phyloP scores from a whole-genome alignment of 1,284 basidiomycete species.

The Papiliotrema terrestris region DNA sequence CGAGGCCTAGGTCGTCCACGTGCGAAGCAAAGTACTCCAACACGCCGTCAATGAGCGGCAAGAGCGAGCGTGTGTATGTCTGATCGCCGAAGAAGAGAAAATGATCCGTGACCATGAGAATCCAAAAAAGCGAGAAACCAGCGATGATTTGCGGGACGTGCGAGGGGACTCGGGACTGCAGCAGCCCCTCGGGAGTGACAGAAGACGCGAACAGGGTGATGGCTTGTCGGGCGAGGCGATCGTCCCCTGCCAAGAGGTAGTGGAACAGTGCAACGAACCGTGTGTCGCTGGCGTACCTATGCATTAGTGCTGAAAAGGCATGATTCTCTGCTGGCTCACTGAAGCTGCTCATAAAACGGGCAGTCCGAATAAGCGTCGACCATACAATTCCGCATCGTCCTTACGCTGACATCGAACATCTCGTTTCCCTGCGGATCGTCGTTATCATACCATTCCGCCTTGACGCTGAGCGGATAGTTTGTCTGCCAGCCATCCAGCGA shows the following conservation, averaged over 20 bases:
- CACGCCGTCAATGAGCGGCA: constrained; percentile 26
- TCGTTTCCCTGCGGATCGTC: constrained; percentile 11
- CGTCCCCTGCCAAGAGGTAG: constrained; percentile 29
- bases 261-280: constrained; percentile 30
- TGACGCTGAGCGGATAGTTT: constrained; percentile 27
- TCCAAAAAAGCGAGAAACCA: constrained; percentile 30
- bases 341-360: constrained; percentile 34
- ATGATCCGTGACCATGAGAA: constrained; percentile 24
- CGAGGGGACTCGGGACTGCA: constrained; percentile 27
- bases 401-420: constrained; percentile 26
- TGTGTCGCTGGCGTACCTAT: constrained; percentile 28
- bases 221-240: constrained; percentile 25
- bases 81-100: constrained; percentile 21
- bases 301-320: not conserved
- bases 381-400: constrained; percentile 34
- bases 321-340: constrained; percentile 7
- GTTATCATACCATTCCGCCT: constrained; percentile 20
- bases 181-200: constrained; percentile 25
- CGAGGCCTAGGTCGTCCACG: constrained; percentile 21
- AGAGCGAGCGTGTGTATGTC: constrained; percentile 10
- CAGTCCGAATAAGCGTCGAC: constrained; percentile 35
- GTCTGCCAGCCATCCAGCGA: constrained; percentile 21
- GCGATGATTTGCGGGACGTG: constrained; percentile 30
- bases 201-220: constrained; percentile 25
- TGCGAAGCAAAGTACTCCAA: constrained; percentile 27